Percentiles rank a stretch among this genome's conserved stretches.
Conservation (phyloP, 768 basidiomycete genomes). For the Piloderma croceum region DNA sequence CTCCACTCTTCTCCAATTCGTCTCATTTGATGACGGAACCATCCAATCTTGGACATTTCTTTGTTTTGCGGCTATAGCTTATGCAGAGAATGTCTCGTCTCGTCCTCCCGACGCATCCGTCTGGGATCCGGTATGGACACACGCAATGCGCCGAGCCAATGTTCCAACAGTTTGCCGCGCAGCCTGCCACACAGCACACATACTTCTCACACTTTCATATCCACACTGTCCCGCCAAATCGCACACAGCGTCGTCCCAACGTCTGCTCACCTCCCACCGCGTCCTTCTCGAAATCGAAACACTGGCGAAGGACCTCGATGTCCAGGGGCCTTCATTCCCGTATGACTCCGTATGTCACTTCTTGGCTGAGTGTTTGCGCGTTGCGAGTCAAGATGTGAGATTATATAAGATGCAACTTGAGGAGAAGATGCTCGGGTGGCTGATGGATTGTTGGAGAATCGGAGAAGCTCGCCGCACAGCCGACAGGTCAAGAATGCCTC, state of each 20-base stretch:
- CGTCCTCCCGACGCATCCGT: conserved; percentile 25
- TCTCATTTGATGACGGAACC: conserved; percentile 57
- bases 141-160: conserved; percentile 69
- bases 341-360: conserved; percentile 89
- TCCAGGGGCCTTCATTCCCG: conserved; percentile 85
- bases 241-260: conserved; percentile 20
- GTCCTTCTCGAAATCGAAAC: conserved; percentile 71
- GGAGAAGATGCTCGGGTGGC: conserved; percentile 80
- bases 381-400: conserved; percentile 76
- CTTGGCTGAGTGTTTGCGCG: conserved; percentile 57
- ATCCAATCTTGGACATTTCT: conserved; percentile 86
- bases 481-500: conserved; percentile 49
- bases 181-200: conserved; percentile 65
- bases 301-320: conserved; percentile 75
- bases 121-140: conserved; percentile 85
- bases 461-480: conserved; percentile 30
- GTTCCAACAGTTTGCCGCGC: conserved; percentile 68
- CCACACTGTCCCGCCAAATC: conserved; percentile 18
- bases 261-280: conserved; percentile 50
- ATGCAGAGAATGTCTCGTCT: conserved; percentile 31
- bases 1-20: conserved; percentile 48
- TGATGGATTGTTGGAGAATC: conserved; percentile 64
- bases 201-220: conserved; percentile 43
- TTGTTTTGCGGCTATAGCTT: conserved; percentile 68
- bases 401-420: conserved; percentile 83